These are phyloP conservation scores for Cynara cardunculus DNA, from an alignment of 129 eudicot species.

Conservation along the genomic window DNA sequence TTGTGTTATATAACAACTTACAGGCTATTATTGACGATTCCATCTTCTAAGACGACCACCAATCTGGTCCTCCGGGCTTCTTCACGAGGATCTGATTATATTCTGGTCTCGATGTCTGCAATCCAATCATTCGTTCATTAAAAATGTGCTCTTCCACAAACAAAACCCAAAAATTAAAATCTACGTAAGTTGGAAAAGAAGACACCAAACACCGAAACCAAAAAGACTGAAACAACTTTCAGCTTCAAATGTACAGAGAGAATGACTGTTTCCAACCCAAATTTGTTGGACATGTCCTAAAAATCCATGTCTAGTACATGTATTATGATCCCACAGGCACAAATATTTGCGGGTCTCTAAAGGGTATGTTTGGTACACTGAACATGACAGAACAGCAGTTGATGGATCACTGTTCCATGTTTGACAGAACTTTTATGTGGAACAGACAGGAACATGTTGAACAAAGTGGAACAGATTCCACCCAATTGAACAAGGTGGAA, in stretches of 20 bases:
- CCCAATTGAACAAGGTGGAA: no score
- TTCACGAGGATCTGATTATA: constrained; percentile 48
- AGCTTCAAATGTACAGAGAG: neutral
- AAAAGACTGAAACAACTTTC: neutral
- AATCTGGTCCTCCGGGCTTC: constrained; percentile 52
- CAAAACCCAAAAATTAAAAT: neutral
- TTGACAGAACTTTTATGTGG: no score
- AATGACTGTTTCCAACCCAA: no score
- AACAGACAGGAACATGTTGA: no score
- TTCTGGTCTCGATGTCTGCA: constrained; percentile 66
- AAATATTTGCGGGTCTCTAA: neutral
- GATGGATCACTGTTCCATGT: no score
- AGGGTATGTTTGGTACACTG: neutral
- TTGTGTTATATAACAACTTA: neutral
- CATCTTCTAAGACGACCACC: constrained; percentile 49
- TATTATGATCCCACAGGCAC: neutral
- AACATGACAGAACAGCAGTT: no score
- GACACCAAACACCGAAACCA: no score
- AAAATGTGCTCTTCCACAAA: neutral
- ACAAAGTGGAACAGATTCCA: no score
- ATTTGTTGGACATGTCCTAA: no score
- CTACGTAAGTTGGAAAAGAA: neutral
- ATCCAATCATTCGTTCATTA: constrained; percentile 6
- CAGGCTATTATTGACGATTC: neutral
- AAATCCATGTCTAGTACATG: neutral